Percentiles rank a stretch among this genome's conserved stretches.
phyloP scores from a whole-genome alignment of 345 rosid species.

The Boechera retrofracta region DNA sequence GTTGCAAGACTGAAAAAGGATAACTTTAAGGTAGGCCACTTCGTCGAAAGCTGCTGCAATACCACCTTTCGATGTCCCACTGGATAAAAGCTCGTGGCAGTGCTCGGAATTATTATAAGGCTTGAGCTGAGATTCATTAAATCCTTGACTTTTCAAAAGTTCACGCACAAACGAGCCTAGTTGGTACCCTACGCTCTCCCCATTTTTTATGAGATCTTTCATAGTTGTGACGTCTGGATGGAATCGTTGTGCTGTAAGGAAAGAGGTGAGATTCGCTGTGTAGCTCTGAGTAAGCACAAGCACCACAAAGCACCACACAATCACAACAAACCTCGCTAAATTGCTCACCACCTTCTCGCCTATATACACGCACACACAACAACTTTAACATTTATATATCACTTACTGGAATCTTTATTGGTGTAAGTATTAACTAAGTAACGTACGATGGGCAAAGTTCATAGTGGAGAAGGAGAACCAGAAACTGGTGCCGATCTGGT shows the following conservation, averaged over 20 bases:
- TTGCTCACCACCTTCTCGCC: constrained; percentile 47
- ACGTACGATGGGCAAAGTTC: constrained; percentile 39
- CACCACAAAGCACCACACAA: constrained; percentile 45
- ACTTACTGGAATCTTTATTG: not conserved
- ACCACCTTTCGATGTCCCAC: constrained; percentile 21
- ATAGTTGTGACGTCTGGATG: constrained; percentile 12
- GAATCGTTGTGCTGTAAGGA: constrained; percentile 41
- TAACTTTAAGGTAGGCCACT: constrained; percentile 41
- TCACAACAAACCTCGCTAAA: constrained; percentile 45
- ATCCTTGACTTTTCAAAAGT: not conserved
- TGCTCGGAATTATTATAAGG: not conserved
- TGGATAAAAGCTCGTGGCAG: constrained; percentile 36
- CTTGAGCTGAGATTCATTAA: not conserved
- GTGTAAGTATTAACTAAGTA: not conserved
- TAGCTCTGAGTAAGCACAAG: constrained; percentile 50
- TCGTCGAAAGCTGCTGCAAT: constrained; percentile 48
- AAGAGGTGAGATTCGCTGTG: constrained; percentile 49
- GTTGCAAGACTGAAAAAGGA: constrained; percentile 24
- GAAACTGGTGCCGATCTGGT: constrained; percentile 41
- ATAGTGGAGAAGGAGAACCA: constrained; percentile 47
- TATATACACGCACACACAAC: not conserved
- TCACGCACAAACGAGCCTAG: not conserved
- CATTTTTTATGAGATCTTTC: constrained; percentile 27
- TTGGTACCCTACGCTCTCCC: constrained; percentile 28
- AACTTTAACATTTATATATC: constrained; percentile 1